These are phyloP conservation scores for Wallacemonas sp. DNA, from an alignment of 208 protist species.

Conservation along the genomic window DNA sequence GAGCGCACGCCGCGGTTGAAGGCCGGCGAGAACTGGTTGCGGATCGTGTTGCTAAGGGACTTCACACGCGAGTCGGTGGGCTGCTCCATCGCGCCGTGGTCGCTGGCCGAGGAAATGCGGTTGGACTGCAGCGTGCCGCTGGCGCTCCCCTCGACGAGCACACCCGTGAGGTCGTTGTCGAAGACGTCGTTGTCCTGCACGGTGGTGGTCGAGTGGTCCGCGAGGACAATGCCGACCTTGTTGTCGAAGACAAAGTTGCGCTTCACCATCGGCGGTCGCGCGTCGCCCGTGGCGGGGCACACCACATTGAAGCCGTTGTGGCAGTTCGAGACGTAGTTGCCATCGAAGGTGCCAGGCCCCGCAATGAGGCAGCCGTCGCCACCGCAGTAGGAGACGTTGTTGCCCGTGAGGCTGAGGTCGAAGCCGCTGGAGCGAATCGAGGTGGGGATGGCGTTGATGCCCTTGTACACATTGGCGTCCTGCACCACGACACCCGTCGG, in stretches of 20 bases:
- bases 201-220: constrained; percentile 39
- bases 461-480: constrained; percentile 51
- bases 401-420: constrained; percentile 43
- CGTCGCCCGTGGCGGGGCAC: constrained; percentile 18
- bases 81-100: constrained; percentile 63
- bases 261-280: constrained; percentile 28
- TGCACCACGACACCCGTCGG: constrained; percentile 62
- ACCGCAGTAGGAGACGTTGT: constrained; percentile 60
- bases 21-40: constrained; percentile 88
- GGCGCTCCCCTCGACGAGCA: constrained; percentile 44
- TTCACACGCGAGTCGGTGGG: constrained; percentile 55
- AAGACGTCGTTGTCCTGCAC: constrained; percentile 83
- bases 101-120: constrained; percentile 61
- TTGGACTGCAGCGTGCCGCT: constrained; percentile 68
- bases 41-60: constrained; percentile 64
- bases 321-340: constrained; percentile 70
- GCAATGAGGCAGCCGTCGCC: constrained; percentile 61
- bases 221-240: constrained; percentile 46
- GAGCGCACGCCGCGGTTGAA: constrained; percentile 60
- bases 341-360: constrained; percentile 49
- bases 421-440: constrained; percentile 36
- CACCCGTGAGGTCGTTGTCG: constrained; percentile 65
- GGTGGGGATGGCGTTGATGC: constrained; percentile 54
- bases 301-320: constrained; percentile 60
- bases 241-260: constrained; percentile 74